A percentile compares a stretch with the other conserved stretches of the same genome.
phyloP scores from a whole-genome alignment of 352 stramenopile genomes.

The Globisporangium radiosum region DNA sequence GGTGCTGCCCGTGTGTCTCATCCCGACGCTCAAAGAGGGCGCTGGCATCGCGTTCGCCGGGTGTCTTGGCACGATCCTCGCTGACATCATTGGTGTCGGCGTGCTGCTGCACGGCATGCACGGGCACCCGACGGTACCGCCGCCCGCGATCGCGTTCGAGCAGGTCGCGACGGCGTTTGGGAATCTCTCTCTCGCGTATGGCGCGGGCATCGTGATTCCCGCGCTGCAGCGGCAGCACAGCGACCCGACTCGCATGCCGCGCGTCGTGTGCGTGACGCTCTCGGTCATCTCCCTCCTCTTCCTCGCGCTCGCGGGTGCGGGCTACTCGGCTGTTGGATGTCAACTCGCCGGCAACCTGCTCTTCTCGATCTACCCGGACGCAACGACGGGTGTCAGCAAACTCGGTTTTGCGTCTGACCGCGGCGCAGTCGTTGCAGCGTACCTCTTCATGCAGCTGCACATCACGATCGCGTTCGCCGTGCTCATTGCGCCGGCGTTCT shows the following conservation, averaged over 20 bases:
- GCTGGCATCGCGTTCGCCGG: not conserved
- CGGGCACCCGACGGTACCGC: not conserved
- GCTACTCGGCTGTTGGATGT: not conserved
- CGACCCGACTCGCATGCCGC: not conserved
- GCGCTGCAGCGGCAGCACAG: not conserved
- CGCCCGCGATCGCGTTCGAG: not conserved
- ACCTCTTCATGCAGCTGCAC: conserved; percentile 43
- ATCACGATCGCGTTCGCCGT: conserved; percentile 12
- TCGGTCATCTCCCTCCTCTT: not conserved
- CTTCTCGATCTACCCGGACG: not conserved
- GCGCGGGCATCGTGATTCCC: not conserved
- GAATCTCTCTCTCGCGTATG: not conserved
- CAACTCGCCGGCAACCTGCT: not conserved
- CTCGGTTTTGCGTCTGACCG: conserved; percentile 40
- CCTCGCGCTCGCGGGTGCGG: not conserved
- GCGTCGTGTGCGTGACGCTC: not conserved
- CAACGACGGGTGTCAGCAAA: conserved; percentile 9
- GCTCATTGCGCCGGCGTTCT: not conserved
- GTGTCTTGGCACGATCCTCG: not conserved
- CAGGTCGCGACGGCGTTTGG: not conserved
- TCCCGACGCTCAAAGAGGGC: not conserved
- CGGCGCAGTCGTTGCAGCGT: conserved; percentile 37
- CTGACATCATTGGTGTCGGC: not conserved
- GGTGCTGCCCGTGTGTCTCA: not conserved
- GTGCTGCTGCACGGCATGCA: not conserved